Evolutionary conservation across 495 filamentous ascomycete species (phyloP).

Genomic region (Xylaria intraflava): DNA sequence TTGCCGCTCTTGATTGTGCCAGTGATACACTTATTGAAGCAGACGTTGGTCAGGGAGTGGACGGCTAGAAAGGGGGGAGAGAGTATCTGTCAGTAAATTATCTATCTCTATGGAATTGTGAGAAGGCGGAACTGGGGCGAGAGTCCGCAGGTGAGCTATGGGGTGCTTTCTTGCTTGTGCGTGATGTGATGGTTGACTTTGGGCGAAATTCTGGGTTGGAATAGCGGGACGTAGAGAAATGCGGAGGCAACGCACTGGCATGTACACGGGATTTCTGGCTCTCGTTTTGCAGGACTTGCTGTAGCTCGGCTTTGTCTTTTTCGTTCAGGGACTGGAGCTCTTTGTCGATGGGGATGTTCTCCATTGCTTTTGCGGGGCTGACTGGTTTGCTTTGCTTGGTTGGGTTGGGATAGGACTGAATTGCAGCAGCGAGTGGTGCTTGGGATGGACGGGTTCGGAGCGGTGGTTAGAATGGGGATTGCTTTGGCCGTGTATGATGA

Average conservation of each 20-base stretch:
- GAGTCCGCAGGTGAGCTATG: neutral
- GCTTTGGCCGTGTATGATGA: no score
- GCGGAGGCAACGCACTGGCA: slow-evolving; percentile 52
- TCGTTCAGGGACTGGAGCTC: slow-evolving; percentile 68
- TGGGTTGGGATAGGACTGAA: neutral
- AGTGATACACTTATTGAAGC: slow-evolving; percentile 86
- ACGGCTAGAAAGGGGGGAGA: slow-evolving; percentile 3
- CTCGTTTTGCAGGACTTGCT: slow-evolving; percentile 73
- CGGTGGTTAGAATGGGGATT: neutral
- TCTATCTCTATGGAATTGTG: no score
- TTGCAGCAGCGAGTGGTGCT: no score
- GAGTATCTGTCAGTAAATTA: no score
- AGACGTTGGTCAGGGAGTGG: slow-evolving; percentile 78
- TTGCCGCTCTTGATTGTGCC: slow-evolving; percentile 55
- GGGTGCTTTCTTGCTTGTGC: neutral
- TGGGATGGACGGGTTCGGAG: no score
- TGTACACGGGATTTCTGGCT: slow-evolving; percentile 74
- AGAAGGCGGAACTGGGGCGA: no score
- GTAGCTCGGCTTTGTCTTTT: slow-evolving; percentile 78
- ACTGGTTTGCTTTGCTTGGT: neutral
- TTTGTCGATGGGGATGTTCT: slow-evolving; percentile 24
- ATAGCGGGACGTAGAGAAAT: neutral
- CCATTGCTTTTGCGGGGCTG: slow-evolving; percentile 29
- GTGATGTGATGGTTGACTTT: neutral
- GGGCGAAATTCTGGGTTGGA: neutral